These are phyloP conservation scores for Lecanicillium sp. DNA, from an alignment of 2,329 filamentous ascomycete species.

Conservation along the genomic window DNA sequence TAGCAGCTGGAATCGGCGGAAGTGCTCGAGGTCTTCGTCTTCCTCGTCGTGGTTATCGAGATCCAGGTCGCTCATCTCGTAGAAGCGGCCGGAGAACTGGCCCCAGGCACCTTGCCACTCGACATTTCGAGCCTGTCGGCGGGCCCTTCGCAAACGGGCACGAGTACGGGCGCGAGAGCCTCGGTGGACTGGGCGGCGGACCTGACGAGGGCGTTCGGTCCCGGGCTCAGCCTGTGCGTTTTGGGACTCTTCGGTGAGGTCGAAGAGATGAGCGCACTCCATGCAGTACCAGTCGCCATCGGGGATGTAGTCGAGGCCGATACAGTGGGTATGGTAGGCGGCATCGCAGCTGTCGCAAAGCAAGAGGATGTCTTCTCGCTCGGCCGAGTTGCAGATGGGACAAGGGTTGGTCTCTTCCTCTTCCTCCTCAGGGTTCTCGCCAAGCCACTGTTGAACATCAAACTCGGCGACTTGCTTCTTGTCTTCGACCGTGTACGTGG, in stretches of 20 bases:
- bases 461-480: conserved; percentile 87
- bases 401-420: conserved; percentile 62
- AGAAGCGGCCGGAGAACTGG: conserved; percentile 52
- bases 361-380: conserved; percentile 77
- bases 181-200: conserved; percentile 23
- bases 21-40: conserved; percentile 63
- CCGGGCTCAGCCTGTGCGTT: conserved; percentile 24
- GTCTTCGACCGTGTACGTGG: conserved; percentile 62
- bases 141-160: conserved; percentile 46
- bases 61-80: conserved; percentile 44
- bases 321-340: conserved; percentile 85
- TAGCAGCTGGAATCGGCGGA: conserved; percentile 44
- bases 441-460: conserved; percentile 65
- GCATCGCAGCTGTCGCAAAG: conserved; percentile 89
- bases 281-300: conserved; percentile 85
- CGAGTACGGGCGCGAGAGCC: conserved; percentile 43
- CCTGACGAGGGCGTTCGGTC: conserved; percentile 21
- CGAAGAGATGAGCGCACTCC: conserved; percentile 57
- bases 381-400: conserved; percentile 72
- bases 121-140: conserved; percentile 60
- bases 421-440: conserved; percentile 64
- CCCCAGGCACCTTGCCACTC: conserved; percentile 89
- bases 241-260: conserved; percentile 23
- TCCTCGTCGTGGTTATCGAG: conserved; percentile 39
- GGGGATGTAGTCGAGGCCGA: conserved; percentile 72